A percentile compares a stretch with the other conserved stretches of the same genome.
phyloP scores from a whole-genome alignment of 1,139 yeast species.

The Scheffersomyces parashehatae region DNA sequence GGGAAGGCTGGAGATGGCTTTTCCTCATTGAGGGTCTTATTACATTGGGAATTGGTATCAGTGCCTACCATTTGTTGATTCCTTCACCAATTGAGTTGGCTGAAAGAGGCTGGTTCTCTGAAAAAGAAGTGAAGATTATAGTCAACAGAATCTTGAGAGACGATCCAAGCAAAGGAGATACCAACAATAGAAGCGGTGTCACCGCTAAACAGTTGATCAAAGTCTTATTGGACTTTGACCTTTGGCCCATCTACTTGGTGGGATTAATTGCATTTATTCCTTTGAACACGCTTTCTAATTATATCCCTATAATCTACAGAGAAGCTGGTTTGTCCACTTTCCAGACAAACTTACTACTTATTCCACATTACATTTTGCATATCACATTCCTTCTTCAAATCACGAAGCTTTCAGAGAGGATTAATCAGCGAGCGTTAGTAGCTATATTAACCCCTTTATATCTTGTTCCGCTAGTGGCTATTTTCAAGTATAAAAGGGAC shows the following conservation, averaged over 20 bases:
- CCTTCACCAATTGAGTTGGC: conserved; percentile 29
- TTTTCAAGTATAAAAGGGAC: conserved; percentile 5
- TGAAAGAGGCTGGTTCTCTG: conserved; percentile 26
- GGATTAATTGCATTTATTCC: conserved; percentile 18
- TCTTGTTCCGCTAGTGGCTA: conserved; percentile 9
- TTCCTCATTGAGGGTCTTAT: conserved; percentile 12
- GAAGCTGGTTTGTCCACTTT: conserved; percentile 17
- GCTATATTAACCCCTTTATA: conserved; percentile 8
- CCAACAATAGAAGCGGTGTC: conserved; percentile 16
- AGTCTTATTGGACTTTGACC: conserved; percentile 16
- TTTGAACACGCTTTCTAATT: conserved; percentile 12
- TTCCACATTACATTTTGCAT: conserved; percentile 15
- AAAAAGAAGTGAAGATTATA: conserved; percentile 17
- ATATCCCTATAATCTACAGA: conserved; percentile 16
- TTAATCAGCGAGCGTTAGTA: conserved; percentile 10
- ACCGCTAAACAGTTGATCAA: conserved; percentile 10
- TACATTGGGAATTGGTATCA: conserved; percentile 14
- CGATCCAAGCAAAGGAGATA: conserved; percentile 22
- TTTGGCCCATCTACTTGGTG: conserved; percentile 18
- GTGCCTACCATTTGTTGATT: conserved; percentile 11
- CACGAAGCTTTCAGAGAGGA: conserved; percentile 15
- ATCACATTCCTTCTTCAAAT: conserved; percentile 12
- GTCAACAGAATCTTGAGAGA: conserved; percentile 20
- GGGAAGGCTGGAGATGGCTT: conserved; percentile 15
- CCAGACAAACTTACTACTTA: conserved; percentile 16